Evolutionary conservation across 768 basidiomycete genomes (phyloP).

Genomic region (Amanita molliuscula): DNA sequence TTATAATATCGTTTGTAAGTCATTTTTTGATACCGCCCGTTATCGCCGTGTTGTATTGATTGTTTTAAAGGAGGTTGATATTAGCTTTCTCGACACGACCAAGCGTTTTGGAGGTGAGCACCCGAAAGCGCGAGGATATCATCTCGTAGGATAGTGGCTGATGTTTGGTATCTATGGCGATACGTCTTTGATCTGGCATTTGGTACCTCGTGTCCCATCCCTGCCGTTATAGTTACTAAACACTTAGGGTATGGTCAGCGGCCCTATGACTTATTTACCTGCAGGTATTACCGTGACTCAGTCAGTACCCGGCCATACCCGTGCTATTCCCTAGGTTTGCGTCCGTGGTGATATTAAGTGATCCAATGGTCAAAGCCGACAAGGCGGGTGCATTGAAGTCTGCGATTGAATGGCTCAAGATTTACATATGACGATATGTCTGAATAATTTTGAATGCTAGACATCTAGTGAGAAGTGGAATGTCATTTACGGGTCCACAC

Average conservation of each 20-base stretch:
- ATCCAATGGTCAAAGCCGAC: slow-evolving; percentile 44
- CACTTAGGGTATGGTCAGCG: no score
- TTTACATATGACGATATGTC: not conserved
- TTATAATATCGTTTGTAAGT: slow-evolving; percentile 17
- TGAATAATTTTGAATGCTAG: not conserved
- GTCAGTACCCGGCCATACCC: no score
- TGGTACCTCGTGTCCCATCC: slow-evolving; percentile 12
- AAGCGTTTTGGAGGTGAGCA: slow-evolving; percentile 51
- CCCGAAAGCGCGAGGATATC: no score
- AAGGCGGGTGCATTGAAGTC: slow-evolving; percentile 57
- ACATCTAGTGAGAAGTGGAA: no score
- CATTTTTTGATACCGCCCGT: not conserved
- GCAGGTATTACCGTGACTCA: no score
- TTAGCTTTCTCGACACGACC: slow-evolving; percentile 31
- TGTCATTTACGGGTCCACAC: no score
- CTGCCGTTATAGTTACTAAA: not conserved
- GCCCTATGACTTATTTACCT: no score
- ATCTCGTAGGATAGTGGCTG: no score
- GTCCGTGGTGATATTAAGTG: slow-evolving; percentile 36
- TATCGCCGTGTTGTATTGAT: not conserved
- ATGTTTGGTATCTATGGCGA: slow-evolving; percentile 25
- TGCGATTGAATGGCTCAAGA: slow-evolving; percentile 40
- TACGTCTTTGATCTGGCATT: slow-evolving; percentile 56
- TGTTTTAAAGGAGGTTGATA: slow-evolving; percentile 20
- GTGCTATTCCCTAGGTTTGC: no score